Base-by-base conservation (phyloP, 2,329 filamentous ascomycete genomes). In the Paramyrothecium sp. region DNA sequence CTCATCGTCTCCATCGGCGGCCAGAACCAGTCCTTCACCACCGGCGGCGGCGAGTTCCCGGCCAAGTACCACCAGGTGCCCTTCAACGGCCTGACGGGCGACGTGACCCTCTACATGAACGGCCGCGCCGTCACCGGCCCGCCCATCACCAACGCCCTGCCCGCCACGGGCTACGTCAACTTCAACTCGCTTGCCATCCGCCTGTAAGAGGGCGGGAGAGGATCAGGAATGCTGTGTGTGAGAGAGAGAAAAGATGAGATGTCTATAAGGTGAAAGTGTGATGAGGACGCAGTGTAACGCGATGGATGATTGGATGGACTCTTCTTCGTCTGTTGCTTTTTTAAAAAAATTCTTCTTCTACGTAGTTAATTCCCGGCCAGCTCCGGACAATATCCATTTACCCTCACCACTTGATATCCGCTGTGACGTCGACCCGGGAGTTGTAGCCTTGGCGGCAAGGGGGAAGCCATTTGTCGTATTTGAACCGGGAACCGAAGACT, bases 1-100 rank as follows among this genome's bases (percentile, higher is more conserved):
- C 54, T 69, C 34, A 22, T 56, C 7, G 66, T 76, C 33, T 67
- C 56, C 38, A 69, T 76, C n/a, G 75, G 70, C 38, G 70, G 61
- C 23, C 10, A 30, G 17, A 51, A 34, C 22, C 8, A 66, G 60
- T 33, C 54, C 16, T 63, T 63, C 47, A 16, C 55, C n/a, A 58
- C 63, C 16, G 60, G 60, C 12, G 59, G 58, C 7, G 57, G 59
- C 22, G 58, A 49, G 12, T 50, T 55, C 30, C 61, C 56, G 10
- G 63, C 58, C 48, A 65, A 56, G 47, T 65, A 62, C 58, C 62
- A 64, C 56, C 60, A 65, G 58, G 50, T 63, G 50, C 62, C 64
- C 3, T 65, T 64, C 34, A 56, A 56, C n/a, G 63, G 58, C 12
- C 34, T 22, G 1, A 22, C 58, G 3, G 62, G 61, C 11, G 56